Percentiles rank a stretch among this genome's conserved stretches.
Conservation (phyloP, 352 stramenopile genomes). For the Thalassiosira oceanica region DNA sequence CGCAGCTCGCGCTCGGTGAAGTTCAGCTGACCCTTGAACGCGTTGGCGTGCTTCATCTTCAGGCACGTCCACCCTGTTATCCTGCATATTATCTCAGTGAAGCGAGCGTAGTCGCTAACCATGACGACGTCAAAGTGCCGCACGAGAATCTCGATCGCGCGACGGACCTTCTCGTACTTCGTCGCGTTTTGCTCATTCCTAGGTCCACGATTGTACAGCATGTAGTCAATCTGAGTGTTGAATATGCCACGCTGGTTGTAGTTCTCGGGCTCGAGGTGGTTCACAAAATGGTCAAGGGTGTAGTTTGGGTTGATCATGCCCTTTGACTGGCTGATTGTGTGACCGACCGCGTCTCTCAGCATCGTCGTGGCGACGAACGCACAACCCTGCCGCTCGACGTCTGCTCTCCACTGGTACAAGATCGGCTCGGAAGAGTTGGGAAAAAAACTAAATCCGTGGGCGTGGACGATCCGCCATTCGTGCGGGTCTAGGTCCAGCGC, state of each 20-base stretch:
- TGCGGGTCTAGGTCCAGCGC: conserved; percentile 12
- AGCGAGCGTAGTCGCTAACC: conserved; percentile 37
- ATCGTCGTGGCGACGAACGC: conserved; percentile 40
- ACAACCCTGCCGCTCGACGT: conserved; percentile 37
- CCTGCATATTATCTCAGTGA: conserved; percentile 35
- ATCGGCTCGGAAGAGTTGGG: conserved; percentile 40
- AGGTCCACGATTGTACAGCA: conserved; percentile 46
- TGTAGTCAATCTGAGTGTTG: conserved; percentile 51
- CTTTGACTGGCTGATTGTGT: conserved; percentile 47
- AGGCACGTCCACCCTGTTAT: conserved; percentile 34
- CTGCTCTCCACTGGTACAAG: conserved; percentile 38
- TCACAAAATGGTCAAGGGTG: conserved; percentile 21
- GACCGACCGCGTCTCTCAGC: conserved; percentile 39
- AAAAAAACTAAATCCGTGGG: conserved; percentile 40
- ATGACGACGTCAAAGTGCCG: conserved; percentile 51
- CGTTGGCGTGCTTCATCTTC: conserved; percentile 23
- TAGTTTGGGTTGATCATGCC: conserved; percentile 30
- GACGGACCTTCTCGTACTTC: conserved; percentile 43
- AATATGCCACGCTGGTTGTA: conserved; percentile 27
- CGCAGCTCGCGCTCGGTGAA: conserved; percentile 38
- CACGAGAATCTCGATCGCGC: conserved; percentile 31
- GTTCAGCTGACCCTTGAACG: conserved; percentile 36
- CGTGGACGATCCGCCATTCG: conserved; percentile 51
- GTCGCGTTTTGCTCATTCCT: conserved; percentile 38
- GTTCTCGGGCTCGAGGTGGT: conserved; percentile 38